Evolutionary conservation across 495 filamentous ascomycete species (phyloP), one percentile per base, ranked within the genome.

Genomic region (Daldinia loculata): DNA sequence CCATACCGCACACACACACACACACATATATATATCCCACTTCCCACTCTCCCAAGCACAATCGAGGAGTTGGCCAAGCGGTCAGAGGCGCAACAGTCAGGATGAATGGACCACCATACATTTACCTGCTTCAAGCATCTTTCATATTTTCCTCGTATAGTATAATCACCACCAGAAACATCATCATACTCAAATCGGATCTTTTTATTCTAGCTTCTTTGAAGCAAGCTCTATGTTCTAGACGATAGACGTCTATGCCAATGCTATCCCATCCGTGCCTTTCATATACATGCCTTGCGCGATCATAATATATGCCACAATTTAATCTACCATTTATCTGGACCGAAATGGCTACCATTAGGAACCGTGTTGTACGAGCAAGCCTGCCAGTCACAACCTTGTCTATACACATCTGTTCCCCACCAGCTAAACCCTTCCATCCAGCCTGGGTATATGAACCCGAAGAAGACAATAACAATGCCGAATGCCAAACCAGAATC

Each of bases 381-480:
- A 36, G 87, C 88, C 76, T 84, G 79, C 88, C 88, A 90, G 74
- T 90, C 88, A 66, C 88, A 90, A 4, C 88, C 88, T 58, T 78
- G 67, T 71, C 85, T 92, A 72, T 88, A 90, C 11, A 93, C 84
- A 72, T 91, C 88, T 1, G 91, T 92, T 2, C 91, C 91, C 91
- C 91, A 93, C 91, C 91, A 93, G 6, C 69, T 81, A 62, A 93
- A 89, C 5, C 78, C 80, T 53, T 85, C 78, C 84, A 89, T 82
- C 80, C 77, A 86, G 43, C 92, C 89, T 0, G 92, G 89, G 75
- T 92, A 95, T 17, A 91, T 85, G 51, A 95, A 87, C 0, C 87
- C 89, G 75, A 97, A 95, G 77, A 97, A 95, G 6, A 95, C 87
- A 1, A 95, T 84, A 6, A 95, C 87, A 2, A 94, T 86, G 0